Evolutionary conservation across 2,329 filamentous ascomycete species (phyloP), one percentile per base, ranked within the genome.

Genomic region (Zymoseptoria passerinii): DNA sequence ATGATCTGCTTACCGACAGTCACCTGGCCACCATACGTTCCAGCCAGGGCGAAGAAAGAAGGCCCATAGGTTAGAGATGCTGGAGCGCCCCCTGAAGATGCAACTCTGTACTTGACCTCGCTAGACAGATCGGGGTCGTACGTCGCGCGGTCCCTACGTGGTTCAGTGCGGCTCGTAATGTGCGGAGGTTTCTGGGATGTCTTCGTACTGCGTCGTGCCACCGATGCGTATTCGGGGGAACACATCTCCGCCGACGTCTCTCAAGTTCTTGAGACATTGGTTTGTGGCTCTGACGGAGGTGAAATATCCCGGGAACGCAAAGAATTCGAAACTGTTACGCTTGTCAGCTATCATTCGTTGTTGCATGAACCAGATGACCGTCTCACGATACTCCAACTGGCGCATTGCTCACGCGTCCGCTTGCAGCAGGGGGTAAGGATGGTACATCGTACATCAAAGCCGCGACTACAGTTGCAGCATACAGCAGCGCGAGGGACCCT

Each of bases 161-260:
- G 18, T 18, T 1, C 57, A 56, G 50, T 28, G 44, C 23, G 35
- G n/a, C 8, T 27, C 9, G 27, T 8, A 16, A 16, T 4, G n/a
- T 16, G 10, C 35, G 35, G 35, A n/a, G 35, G 35, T 44, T 44
- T n/a, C 35, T 44, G 16, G 35, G 35, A 44, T 44, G 35, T 44
- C 35, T 44, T 59, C 49, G 56, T 60, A 76, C 73, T 83, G 80
- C 0, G 81, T 83, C 0, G 81, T 83, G 1, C 81, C 81, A n/a
- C 81, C 81, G 56, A 83, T 82, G 54, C 81, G 73, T 51, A 83
- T 75, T 0, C 80, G 80, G 7, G 81, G 80, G 77, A 77, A 81
- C 9, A 70, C 72, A 1, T 80, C 81, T 0, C 76, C 78, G 35
- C 35, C 16, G 52, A 82, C 59, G 10, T 75, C 71, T 60, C 77